A percentile compares a stretch with the other conserved stretches of the same genome.
These are phyloP conservation scores for Solanum medicagineum DNA, from an alignment of 257 asterid genomes.

Conservation along the genomic window DNA sequence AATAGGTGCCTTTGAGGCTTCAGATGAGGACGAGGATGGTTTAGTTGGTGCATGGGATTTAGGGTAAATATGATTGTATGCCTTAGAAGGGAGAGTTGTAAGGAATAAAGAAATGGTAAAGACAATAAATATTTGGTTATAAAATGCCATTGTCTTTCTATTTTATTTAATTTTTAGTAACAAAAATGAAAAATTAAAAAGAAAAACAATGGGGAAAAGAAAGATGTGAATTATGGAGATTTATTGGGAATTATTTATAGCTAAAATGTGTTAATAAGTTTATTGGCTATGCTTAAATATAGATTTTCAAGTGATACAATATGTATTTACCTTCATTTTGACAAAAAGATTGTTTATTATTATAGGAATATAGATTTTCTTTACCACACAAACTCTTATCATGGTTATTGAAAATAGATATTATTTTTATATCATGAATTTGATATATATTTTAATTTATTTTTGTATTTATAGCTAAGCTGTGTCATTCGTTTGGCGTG, in stretches of 20 bases:
- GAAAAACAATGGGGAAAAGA: neutral
- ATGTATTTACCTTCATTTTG: neutral
- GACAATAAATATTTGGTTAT: neutral
- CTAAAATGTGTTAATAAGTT: neutral
- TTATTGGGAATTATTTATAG: neutral
- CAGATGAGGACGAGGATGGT: neutral
- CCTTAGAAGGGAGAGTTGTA: neutral
- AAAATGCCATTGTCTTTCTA: slow-evolving; percentile 6
- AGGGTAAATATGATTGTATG: neutral
- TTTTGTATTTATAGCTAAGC: no score
- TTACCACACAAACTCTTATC: neutral
- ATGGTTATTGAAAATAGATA: no score
- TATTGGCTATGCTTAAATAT: neutral
- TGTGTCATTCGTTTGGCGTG: no score
- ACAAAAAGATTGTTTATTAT: neutral
- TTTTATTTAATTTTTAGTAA: neutral
- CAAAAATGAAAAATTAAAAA: neutral
- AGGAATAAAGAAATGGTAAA: slow-evolving; percentile 10
- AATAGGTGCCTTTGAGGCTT: neutral
- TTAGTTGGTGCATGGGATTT: neutral
- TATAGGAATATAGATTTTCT: neutral
- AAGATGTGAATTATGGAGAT: neutral
- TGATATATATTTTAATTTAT: no score
- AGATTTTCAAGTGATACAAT: neutral
- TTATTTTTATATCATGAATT: no score